Evolutionary conservation across 2,329 filamentous ascomycete genomes (phyloP).

Genomic region (Pseudocercospora pini-densiflorae): DNA sequence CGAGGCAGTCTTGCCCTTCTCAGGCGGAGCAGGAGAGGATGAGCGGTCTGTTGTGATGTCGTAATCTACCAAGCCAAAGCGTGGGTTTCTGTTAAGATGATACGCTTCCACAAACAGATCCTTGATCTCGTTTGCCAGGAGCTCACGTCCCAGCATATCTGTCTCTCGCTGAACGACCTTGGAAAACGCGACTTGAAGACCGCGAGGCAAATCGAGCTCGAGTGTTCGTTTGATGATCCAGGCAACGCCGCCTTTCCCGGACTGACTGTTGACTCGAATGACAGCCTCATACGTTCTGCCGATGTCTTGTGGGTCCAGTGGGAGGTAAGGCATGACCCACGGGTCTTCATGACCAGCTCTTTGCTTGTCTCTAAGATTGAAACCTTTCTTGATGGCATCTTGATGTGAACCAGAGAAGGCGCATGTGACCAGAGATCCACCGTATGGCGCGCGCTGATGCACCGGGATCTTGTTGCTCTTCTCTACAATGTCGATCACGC

Average conservation of each 20-base stretch:
- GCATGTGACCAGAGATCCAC: constrained; percentile 86
- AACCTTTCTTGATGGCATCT: constrained; percentile 92
- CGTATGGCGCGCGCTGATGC: constrained; percentile 87
- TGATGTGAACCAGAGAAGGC: constrained; percentile 93
- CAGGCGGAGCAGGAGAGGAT: constrained; percentile 70
- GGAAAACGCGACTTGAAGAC: constrained; percentile 89
- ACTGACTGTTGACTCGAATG: constrained; percentile 96
- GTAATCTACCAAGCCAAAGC: constrained; percentile 89
- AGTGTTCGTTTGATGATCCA: constrained; percentile 92
- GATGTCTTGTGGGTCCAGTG: constrained; percentile 90
- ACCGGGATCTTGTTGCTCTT: constrained; percentile 93
- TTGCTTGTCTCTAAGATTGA: constrained; percentile 69
- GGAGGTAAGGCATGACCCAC: constrained; percentile 91
- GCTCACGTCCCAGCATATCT: constrained; percentile 80
- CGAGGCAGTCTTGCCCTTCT: constrained; percentile 68
- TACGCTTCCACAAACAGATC: constrained; percentile 88
- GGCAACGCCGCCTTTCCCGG: constrained; percentile 90
- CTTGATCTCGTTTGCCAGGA: constrained; percentile 82
- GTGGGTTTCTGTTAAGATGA: constrained; percentile 79
- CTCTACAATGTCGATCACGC: constrained; percentile 87
- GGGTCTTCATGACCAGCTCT: constrained; percentile 65
- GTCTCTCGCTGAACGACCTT: constrained; percentile 82
- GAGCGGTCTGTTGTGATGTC: constrained; percentile 85
- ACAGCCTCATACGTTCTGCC: constrained; percentile 97
- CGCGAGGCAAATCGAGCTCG: constrained; percentile 88